Percentiles rank a stretch among this genome's conserved stretches.
Conservation (phyloP, 371 early-diverging fungal genomes). For the Mucor circinelloides region DNA sequence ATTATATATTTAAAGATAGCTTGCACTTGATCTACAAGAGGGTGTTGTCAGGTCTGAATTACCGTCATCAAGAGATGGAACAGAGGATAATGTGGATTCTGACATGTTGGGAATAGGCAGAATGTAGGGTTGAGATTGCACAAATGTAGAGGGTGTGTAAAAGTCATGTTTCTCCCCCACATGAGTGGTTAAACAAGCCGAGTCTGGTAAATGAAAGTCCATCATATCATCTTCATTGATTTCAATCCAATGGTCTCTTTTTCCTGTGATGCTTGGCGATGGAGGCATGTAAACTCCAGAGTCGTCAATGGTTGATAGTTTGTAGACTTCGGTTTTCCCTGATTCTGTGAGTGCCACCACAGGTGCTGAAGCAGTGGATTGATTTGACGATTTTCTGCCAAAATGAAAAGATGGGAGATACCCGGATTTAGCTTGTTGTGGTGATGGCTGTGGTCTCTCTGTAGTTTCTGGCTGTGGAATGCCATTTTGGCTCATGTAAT, state of each 20-base stretch:
- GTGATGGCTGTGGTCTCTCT: background rate
- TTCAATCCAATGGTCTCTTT: constrained; percentile 39
- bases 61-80: constrained; percentile 17
- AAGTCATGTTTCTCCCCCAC: constrained; percentile 33
- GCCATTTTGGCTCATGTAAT: background rate
- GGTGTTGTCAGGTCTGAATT: background rate
- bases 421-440: background rate
- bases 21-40: constrained; percentile 9
- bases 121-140: constrained; percentile 22
- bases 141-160: constrained; percentile 37
- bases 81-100: constrained; percentile 21
- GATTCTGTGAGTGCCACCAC: constrained; percentile 32
- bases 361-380: background rate
- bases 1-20: background rate
- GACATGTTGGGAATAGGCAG: constrained; percentile 11
- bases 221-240: constrained; percentile 23
- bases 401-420: constrained; percentile 3
- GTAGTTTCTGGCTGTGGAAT: background rate
- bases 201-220: constrained; percentile 38
- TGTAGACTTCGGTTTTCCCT: constrained; percentile 29
- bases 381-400: background rate
- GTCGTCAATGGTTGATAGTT: constrained; percentile 38
- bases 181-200: constrained; percentile 36
- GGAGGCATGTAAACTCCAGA: constrained; percentile 42
- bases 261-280: constrained; percentile 32